Conservation (phyloP, 2,329 filamentous ascomycete genomes). For the Dothideomycetes sp. region DNA sequence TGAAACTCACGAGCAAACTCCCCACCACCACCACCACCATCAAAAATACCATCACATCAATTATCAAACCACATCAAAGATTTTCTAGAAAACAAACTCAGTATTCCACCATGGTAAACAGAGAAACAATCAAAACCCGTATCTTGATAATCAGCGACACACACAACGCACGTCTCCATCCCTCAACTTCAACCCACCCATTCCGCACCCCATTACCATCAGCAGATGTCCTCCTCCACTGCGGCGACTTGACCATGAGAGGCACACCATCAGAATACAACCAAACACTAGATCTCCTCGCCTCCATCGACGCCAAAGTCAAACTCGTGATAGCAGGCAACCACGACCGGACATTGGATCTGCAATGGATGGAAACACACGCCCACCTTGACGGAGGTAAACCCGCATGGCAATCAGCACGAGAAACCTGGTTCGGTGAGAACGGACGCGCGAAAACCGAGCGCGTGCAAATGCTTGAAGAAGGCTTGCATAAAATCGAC, state of each 20-base stretch:
- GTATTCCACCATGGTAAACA: not conserved
- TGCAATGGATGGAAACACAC: slow-evolving; percentile 23
- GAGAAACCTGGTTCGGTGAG: slow-evolving; percentile 40
- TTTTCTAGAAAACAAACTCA: not conserved
- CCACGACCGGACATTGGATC: slow-evolving; percentile 52
- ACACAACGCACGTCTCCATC: slow-evolving; percentile 22
- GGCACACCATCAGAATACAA: slow-evolving; percentile 42
- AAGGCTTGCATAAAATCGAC: slow-evolving; percentile 40
- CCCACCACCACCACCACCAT: too few relatives aligned
- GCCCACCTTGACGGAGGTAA: not conserved
- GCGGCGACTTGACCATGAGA: slow-evolving; percentile 49
- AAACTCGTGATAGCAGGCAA: slow-evolving; percentile 57
- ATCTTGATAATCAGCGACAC: slow-evolving; percentile 40
- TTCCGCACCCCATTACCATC: slow-evolving; percentile 36
- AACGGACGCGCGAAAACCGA: slow-evolving; percentile 17
- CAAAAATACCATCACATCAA: too few relatives aligned
- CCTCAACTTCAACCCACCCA: slow-evolving; percentile 3
- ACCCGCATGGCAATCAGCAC: slow-evolving; percentile 17
- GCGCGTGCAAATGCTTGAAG: slow-evolving; percentile 34
- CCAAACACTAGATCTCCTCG: slow-evolving; percentile 38
- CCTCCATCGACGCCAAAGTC: slow-evolving; percentile 41
- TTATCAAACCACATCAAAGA: too few relatives aligned
- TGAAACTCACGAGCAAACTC: too few relatives aligned
- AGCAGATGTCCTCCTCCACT: slow-evolving; percentile 48
- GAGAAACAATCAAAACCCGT: slow-evolving; percentile 29